Evolutionary conservation across 2,329 filamentous ascomycete species (phyloP), one percentile per base, ranked within the genome.

Genomic region (Thelonectria blattea): DNA sequence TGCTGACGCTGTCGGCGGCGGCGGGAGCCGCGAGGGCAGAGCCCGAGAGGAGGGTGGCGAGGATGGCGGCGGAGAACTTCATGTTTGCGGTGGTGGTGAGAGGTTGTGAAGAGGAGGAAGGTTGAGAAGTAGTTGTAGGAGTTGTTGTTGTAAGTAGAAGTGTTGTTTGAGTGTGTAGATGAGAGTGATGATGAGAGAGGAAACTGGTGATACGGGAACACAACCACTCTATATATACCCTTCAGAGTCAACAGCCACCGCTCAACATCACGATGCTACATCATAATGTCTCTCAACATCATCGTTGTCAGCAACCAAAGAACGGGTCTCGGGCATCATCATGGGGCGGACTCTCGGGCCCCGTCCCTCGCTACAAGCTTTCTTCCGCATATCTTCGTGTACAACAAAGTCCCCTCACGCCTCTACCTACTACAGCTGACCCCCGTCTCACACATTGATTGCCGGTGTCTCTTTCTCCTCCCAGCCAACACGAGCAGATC

Each of bases 31-130:
- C 73, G 54, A 75, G 59, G 63, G 74, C 72, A 48, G 75, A 69
- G 65, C 76, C 68, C 68, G 77, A 71, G 58, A 73, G 68, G 62
- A 77, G 47, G 68, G 76, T 63, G 66, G 72, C 62, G 65, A 76
- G 66, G 60, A 79, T 56, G 65, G 79, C 68, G 59, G 76, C 72
- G 63, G 78, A 75, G 75, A 81, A 71, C 68, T 81, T 78, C 80
- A 82, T 82, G 37, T 50, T 79, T 66, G 63, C 56, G 62, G 70
- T 65, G 32, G 59, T 58, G 52, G 52, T 53, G 41, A 32, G n/a
- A 55, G 49, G 27, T n/a, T 22, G 20, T n/a, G 45, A 58, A 48
- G 39, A 48, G 53, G 18, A 50, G 18, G 52, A 22, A 43, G 20
- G 49, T 42, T 60, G 51, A 22, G 30, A 46, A 32, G 55, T 34